phyloP scores from a whole-genome alignment of 2,329 filamentous ascomycete species.

The Dactylellina parvicollis region DNA sequence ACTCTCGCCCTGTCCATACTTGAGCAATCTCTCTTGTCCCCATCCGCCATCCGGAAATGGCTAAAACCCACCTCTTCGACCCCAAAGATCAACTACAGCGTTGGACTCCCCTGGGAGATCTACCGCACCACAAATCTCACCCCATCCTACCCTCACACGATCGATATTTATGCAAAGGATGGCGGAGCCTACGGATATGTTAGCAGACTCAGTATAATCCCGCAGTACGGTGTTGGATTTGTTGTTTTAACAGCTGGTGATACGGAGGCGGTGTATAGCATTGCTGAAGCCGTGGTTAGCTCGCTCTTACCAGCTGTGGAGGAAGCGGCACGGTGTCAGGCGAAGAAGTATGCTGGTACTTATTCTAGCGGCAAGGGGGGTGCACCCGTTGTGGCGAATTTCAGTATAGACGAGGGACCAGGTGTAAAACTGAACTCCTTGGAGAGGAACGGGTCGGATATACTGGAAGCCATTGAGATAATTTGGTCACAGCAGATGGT shows the following conservation, averaged over 20 bases:
- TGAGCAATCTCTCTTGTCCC: slow-evolving; percentile 28
- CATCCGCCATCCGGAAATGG: slow-evolving; percentile 41
- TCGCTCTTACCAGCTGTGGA: slow-evolving; percentile 49
- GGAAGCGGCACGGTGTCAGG: slow-evolving; percentile 36
- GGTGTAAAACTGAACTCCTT: slow-evolving; percentile 37
- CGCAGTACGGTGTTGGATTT: slow-evolving; percentile 52
- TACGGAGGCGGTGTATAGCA: not conserved
- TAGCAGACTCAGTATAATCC: slow-evolving; percentile 42
- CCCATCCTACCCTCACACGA: slow-evolving; percentile 24
- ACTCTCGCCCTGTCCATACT: slow-evolving; percentile 42
- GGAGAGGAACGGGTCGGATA: slow-evolving; percentile 45
- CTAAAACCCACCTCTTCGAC: slow-evolving; percentile 43
- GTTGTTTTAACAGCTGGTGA: slow-evolving; percentile 44
- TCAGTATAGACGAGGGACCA: slow-evolving; percentile 44
- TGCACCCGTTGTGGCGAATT: slow-evolving; percentile 10
- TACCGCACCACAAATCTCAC: slow-evolving; percentile 28
- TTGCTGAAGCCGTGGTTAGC: slow-evolving; percentile 29
- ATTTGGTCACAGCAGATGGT: slow-evolving; percentile 6
- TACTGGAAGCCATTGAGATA: slow-evolving; percentile 11
- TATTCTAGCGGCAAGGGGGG: slow-evolving; percentile 3
- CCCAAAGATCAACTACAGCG: slow-evolving; percentile 24
- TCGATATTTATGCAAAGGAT: slow-evolving; percentile 54
- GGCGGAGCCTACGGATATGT: slow-evolving; percentile 51
- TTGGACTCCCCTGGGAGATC: slow-evolving; percentile 53
- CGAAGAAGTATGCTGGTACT: slow-evolving; percentile 28